Evolutionary conservation across 2,329 filamentous ascomycete species (phyloP).

Genomic region (Cytospora leucostoma): DNA sequence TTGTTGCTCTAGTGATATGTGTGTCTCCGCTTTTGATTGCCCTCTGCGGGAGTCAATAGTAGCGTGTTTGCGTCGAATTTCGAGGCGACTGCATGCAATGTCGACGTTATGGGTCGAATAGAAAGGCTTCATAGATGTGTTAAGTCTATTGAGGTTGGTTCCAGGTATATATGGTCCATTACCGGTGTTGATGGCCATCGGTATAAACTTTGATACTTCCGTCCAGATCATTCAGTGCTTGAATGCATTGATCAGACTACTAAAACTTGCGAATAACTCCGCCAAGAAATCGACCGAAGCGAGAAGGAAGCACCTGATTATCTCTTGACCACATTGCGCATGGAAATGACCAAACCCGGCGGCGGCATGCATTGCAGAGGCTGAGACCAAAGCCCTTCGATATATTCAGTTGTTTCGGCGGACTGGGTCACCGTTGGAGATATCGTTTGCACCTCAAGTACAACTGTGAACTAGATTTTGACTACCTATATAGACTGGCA

Average conservation of each 20-base stretch:
- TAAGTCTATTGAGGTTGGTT: conserved; percentile 38
- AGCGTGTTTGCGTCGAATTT: conserved; percentile 38
- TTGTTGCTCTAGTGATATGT: neutral
- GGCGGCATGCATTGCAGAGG: conserved; percentile 12
- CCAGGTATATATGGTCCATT: conserved; percentile 36
- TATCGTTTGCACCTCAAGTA: neutral
- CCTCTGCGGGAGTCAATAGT: conserved; percentile 40
- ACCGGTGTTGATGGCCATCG: conserved; percentile 34
- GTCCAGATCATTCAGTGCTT: conserved; percentile 39
- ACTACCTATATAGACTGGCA: neutral
- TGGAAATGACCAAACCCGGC: conserved; percentile 6
- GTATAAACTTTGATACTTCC: conserved; percentile 39
- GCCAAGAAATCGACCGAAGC: conserved; percentile 42
- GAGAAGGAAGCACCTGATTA: conserved; percentile 36
- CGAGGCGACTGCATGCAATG: conserved; percentile 16
- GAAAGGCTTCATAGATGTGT: conserved; percentile 37
- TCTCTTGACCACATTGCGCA: conserved; percentile 34
- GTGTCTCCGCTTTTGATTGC: neutral
- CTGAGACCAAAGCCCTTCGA: conserved; percentile 13
- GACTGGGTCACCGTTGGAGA: neutral
- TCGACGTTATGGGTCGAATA: conserved; percentile 16
- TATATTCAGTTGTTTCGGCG: no score
- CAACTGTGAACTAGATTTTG: neutral
- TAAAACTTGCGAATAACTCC: conserved; percentile 39
- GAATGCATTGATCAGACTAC: conserved; percentile 38